Base-by-base conservation (phyloP, 805 yeast species). In the Saturnispora quitensis region DNA sequence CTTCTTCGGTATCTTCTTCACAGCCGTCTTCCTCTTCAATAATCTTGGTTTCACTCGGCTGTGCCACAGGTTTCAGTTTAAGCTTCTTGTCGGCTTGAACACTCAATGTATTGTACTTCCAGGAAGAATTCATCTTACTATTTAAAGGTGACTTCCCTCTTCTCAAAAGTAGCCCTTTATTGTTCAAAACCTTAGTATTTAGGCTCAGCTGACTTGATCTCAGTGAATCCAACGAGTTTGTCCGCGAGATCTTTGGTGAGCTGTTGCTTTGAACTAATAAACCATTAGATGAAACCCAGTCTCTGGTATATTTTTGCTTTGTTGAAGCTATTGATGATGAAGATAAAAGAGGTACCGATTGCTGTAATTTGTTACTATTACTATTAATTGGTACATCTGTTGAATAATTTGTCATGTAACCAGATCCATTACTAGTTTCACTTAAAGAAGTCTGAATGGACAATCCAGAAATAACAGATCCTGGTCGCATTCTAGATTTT, bases 11-110 rank as follows among this genome's bases (percentile, higher is more conserved):
- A 3, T 51, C 53, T 12, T 51, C 56, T 12, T 43, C 35, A 24
- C 36, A 45, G 38, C 49, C 48, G 13, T 42, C 22, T 40, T 52
- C 54, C 31, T 51, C 55, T 25, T 54, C 55, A 24, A 68, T 68
- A 52, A 81, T 70, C 57, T 78, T 80, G 67, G 77, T 80, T 61
- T 80, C 84, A 20, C 42, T 38, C 10, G 85, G 84, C 0, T 84
- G 82, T 33, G 78, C 78, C 20, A 84, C 84, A 60, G 77, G 77
- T 42, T 78, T 64, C 7, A 77, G 65, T 57, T 38, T 38, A 3
- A 38, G 22, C 6, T 38, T 38, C 5, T 38, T 38, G 13, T 38
- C 25, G 18, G 42, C 17, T 38, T 38, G 42, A 18, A 18, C 22
- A 10, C 63, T 63, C 25, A 75, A 69, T 50, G 71, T 75, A 25